Base-by-base conservation (phyloP, 2,329 filamentous ascomycete species). In the Pestalotiopsis sp. region DNA sequence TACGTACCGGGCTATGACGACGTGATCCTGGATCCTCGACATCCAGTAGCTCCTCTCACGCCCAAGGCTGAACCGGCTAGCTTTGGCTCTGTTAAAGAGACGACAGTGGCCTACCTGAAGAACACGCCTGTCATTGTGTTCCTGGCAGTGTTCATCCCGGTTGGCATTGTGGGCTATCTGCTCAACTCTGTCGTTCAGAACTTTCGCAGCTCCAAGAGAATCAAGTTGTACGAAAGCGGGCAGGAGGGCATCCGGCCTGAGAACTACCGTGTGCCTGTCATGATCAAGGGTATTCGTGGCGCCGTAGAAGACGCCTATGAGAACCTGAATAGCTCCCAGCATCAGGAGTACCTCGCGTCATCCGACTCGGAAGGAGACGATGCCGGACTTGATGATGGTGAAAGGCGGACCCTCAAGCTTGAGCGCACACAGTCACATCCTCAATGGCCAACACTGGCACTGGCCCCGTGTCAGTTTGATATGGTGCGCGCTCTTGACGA, bases 291-390 rank as follows among this genome's bases (percentile, higher is more conserved):
- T 68, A 88, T 95, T 27, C 91, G 92, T 56, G 89, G 88, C 68
- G 91, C 91, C 27, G 91, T 95, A 14, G 94, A 97, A 76, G 89
- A 91, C 64, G 90, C 90, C 2, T 94, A 93, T 75, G 93, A 94
- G 78, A 88, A 89, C 52, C 84, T 93, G 62, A 93, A 92, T 76
- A 88, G 85, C 71, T 84, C 87, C 2, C 91, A 93, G 74, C 83
- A 85, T 64, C 89, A 94, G 70, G 90, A 93, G 63, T 97, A 93
- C 74, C 85, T 97, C 0, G 86, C 86, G 2, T 81, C 84, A 4
- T 85, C 85, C 0, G 85, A 82, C 7, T 86, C 88, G 65, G 85
- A 88, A 66, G 82, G 84, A 66, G 82, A 81, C 6, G 78, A 80
- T 36, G 79, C 78, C 17, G 73, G 73, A 25, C 74, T 79, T 45